Evolutionary conservation across 805 yeast genomes (phyloP).

Genomic region (Candida montana): DNA sequence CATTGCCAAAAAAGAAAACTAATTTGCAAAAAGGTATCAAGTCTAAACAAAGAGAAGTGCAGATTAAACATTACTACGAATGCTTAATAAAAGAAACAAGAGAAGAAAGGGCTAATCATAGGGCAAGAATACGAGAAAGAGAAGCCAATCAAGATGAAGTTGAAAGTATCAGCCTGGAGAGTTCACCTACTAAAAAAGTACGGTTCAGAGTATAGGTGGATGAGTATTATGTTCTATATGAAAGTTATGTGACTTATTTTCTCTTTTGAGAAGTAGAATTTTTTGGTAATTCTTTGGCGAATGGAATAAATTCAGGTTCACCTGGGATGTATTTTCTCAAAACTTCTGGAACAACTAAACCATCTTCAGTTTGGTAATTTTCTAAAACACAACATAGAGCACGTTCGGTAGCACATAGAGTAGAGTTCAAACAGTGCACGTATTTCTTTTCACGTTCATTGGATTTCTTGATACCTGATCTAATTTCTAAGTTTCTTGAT

Average conservation of each 20-base stretch:
- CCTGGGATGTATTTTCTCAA: slow-evolving; percentile 96
- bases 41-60: slow-evolving; percentile 16
- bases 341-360: slow-evolving; percentile 89
- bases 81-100: slow-evolving; percentile 8
- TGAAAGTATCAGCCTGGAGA: neutral
- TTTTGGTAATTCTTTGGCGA: slow-evolving; percentile 85
- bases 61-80: slow-evolving; percentile 14
- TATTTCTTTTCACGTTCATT: slow-evolving; percentile 95
- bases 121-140: slow-evolving; percentile 9
- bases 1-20: slow-evolving; percentile 18
- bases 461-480: slow-evolving; percentile 96
- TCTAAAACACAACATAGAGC: slow-evolving; percentile 96
- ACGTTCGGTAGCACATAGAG: slow-evolving; percentile 96
- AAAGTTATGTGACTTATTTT: slow-evolving; percentile 23
- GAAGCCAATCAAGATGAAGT: neutral
- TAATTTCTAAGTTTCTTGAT: slow-evolving; percentile 95
- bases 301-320: slow-evolving; percentile 95
- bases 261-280: slow-evolving; percentile 79
- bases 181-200: slow-evolving; percentile 12
- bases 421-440: slow-evolving; percentile 97
- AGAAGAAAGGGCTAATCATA: slow-evolving; percentile 6
- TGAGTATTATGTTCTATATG: neutral
- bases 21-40: slow-evolving; percentile 14
- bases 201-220: slow-evolving; percentile 5
- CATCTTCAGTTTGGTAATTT: slow-evolving; percentile 97